Conservation (phyloP, 2,329 filamentous ascomycete species). For the Aspergillus awamori region DNA sequence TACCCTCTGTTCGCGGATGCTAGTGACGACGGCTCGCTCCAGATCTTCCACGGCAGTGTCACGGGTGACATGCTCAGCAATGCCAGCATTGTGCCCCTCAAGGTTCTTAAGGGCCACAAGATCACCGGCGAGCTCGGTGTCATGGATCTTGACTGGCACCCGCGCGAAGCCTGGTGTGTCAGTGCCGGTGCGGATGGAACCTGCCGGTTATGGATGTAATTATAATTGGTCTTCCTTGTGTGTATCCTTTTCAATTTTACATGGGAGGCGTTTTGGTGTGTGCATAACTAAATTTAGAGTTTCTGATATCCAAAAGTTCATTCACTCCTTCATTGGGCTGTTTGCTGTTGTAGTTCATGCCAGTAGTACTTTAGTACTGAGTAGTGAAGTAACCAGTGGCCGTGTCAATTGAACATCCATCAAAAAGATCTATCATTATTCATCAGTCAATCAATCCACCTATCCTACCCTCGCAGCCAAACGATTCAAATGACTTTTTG, state of each 20-base stretch:
- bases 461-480: no score
- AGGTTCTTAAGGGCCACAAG: slow-evolving; percentile 88
- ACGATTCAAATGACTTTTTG: no score
- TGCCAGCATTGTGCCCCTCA: slow-evolving; percentile 92
- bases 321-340: slow-evolving; percentile 8
- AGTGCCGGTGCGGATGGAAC: slow-evolving; percentile 94
- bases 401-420: no score
- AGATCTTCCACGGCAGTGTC: slow-evolving; percentile 96
- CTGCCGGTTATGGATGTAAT: slow-evolving; percentile 80
- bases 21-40: slow-evolving; percentile 89
- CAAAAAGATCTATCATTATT: no score
- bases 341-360: slow-evolving; percentile 1
- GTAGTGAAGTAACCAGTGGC: no score
- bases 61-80: slow-evolving; percentile 95
- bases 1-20: slow-evolving; percentile 90
- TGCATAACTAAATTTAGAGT: slow-evolving; percentile 17
- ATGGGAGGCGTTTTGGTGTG: slow-evolving; percentile 32
- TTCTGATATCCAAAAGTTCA: slow-evolving; percentile 36
- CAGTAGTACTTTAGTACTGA: no score
- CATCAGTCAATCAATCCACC: no score
- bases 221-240: slow-evolving; percentile 24
- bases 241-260: slow-evolving; percentile 22
- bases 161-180: slow-evolving; percentile 88
- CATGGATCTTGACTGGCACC: slow-evolving; percentile 95
- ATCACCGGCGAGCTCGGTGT: slow-evolving; percentile 85